Evolutionary conservation across 352 stramenopile species (phyloP).

Genomic region (Proteromonas lacertae): DNA sequence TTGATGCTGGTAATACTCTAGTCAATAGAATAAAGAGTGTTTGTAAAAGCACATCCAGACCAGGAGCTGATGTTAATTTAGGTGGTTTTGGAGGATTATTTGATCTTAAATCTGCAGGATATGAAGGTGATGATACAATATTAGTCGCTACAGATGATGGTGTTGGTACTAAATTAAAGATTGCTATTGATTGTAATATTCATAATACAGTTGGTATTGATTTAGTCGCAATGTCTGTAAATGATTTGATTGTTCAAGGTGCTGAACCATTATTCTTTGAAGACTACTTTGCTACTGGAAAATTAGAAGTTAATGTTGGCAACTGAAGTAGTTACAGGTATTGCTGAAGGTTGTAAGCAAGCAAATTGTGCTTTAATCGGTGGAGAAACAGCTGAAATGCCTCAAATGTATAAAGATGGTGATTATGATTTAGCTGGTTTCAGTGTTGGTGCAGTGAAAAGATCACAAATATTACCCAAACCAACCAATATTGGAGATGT

Average conservation of each 20-base stretch:
- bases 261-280: conserved; percentile 96
- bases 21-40: conserved; percentile 88
- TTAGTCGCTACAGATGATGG: conserved; percentile 76
- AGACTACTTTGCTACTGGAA: conserved; percentile 92
- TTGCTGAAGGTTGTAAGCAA: conserved; percentile 79
- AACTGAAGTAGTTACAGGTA: conserved; percentile 63
- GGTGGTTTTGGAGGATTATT: conserved; percentile 88
- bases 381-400: conserved; percentile 84
- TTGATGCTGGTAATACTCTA: conserved; percentile 72
- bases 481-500: conserved; percentile 36
- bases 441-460: conserved; percentile 66
- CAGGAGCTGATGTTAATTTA: conserved; percentile 73
- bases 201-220: conserved; percentile 85
- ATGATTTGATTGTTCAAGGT: conserved; percentile 91
- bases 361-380: conserved; percentile 13
- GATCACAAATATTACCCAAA: neutral
- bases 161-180: conserved; percentile 85
- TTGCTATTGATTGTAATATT: conserved; percentile 34
- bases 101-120: conserved; percentile 76
- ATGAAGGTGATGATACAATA: conserved; percentile 66
- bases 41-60: conserved; percentile 71
- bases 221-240: conserved; percentile 95
- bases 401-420: conserved; percentile 80
- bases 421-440: conserved; percentile 97
- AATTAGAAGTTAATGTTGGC: conserved; percentile 71